Evolutionary conservation across 129 eudicot species (phyloP).

Genomic region (Flaveria ramosissima): DNA sequence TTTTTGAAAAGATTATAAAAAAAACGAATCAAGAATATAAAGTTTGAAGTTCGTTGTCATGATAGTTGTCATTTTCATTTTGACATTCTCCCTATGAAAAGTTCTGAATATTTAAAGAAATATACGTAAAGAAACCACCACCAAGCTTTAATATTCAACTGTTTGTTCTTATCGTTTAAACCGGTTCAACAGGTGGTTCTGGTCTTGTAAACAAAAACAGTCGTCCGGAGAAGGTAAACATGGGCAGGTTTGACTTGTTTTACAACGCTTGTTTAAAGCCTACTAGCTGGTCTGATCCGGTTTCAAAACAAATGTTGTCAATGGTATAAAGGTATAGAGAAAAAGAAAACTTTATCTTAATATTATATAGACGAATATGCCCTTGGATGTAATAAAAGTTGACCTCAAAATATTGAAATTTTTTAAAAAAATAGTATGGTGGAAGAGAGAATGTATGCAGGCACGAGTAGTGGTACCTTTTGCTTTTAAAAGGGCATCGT

Average conservation of each 20-base stretch:
- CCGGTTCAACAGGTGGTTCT: too few relatives aligned
- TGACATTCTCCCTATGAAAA: slow-evolving; percentile 31
- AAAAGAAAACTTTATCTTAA: neutral
- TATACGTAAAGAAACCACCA: slow-evolving; percentile 15
- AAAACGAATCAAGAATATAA: slow-evolving; percentile 19
- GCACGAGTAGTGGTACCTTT: slow-evolving; percentile 40
- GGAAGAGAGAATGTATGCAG: slow-evolving; percentile 42
- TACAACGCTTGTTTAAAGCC: too few relatives aligned
- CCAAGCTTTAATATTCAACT: neutral
- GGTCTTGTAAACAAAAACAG: too few relatives aligned
- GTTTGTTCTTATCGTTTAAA: neutral
- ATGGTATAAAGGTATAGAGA: slow-evolving; percentile 17
- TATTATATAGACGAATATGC: slow-evolving; percentile 33
- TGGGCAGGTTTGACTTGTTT: too few relatives aligned
- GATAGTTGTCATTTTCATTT: slow-evolving; percentile 14
- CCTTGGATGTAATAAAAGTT: slow-evolving; percentile 18
- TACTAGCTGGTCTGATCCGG: neutral
- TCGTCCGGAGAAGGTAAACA: too few relatives aligned
- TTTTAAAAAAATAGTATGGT: slow-evolving; percentile 3
- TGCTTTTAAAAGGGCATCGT: slow-evolving; percentile 40
- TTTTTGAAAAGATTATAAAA: slow-evolving; percentile 1
- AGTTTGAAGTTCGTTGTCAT: slow-evolving; percentile 18
- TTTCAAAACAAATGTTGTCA: neutral
- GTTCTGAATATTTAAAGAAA: neutral
- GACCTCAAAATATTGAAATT: neutral